Conservation (phyloP, 768 basidiomycete genomes). For the Gymnopilus junonius region DNA sequence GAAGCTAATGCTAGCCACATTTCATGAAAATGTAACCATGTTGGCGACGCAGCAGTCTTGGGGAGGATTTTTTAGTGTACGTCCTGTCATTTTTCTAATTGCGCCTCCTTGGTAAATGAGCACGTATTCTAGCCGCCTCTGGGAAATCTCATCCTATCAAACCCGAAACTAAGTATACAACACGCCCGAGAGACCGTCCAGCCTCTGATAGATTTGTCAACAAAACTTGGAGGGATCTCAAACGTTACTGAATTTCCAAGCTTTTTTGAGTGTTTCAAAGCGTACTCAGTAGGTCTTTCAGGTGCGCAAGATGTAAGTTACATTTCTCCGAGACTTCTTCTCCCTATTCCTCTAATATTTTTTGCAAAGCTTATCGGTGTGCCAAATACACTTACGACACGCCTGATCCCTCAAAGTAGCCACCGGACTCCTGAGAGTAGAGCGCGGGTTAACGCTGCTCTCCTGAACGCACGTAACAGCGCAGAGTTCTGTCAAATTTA, state of each 20-base stretch:
- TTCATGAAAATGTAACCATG: constrained; percentile 39
- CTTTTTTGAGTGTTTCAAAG: constrained; percentile 24
- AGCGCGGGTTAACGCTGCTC: constrained; percentile 22
- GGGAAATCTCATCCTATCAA: constrained; percentile 31
- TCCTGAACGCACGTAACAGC: constrained; percentile 16
- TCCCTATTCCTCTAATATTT: background rate
- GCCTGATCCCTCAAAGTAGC: constrained; percentile 30
- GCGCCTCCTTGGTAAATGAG: background rate
- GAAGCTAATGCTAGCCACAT: constrained; percentile 39
- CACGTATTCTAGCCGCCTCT: constrained; percentile 14
- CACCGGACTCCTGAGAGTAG: constrained; percentile 23
- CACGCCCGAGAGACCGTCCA: constrained; percentile 32
- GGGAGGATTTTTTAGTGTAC: constrained; percentile 42
- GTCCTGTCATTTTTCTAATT: background rate
- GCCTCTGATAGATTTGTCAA: constrained; percentile 23
- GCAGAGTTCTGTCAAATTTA: constrained; percentile 23
- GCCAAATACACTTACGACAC: constrained; percentile 25
- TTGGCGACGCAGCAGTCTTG: constrained; percentile 54
- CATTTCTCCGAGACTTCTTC: constrained; percentile 15
- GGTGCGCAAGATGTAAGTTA: constrained; percentile 26
- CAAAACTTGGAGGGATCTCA: constrained; percentile 21
- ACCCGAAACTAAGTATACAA: constrained; percentile 26
- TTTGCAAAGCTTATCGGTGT: constrained; percentile 28
- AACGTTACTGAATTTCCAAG: constrained; percentile 26
- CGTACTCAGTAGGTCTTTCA: constrained; percentile 19